These are phyloP conservation scores for Akanthomyces dipterigenus DNA, from an alignment of 2,329 filamentous ascomycete genomes.

Conservation along the genomic window DNA sequence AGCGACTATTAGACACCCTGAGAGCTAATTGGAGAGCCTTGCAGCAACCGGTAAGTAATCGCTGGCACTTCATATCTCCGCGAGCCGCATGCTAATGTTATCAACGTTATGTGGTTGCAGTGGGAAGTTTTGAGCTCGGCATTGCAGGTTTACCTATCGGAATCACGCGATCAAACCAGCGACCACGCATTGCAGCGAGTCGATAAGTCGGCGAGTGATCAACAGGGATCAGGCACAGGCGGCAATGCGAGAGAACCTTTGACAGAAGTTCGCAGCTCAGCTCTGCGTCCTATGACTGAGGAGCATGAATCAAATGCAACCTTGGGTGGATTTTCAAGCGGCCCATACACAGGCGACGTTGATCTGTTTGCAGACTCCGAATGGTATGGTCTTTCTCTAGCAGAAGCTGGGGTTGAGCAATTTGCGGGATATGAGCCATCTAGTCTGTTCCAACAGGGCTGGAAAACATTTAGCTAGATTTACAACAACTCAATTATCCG, in stretches of 20 bases:
- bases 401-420: constrained; percentile 3
- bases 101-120: neutral
- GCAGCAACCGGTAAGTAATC: constrained; percentile 1
- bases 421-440: constrained; percentile 3
- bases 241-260: neutral
- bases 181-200: too few relatives aligned
- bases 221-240: neutral
- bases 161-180: neutral
- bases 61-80: too few relatives aligned
- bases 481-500: too few relatives aligned
- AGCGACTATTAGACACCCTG: neutral
- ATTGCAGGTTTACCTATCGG: neutral
- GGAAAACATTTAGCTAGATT: constrained; percentile 1
- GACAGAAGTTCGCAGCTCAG: neutral
- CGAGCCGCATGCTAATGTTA: neutral
- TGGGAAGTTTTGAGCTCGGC: neutral
- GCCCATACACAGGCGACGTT: neutral
- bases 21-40: neutral
- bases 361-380: neutral
- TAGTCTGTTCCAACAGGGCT: neutral
- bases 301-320: neutral
- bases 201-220: neutral
- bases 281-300: neutral
- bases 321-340: neutral
- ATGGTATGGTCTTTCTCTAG: constrained; percentile 1